These are phyloP conservation scores for Graphiopsis chlorocephala DNA, from an alignment of 2,329 filamentous ascomycete genomes.

Conservation along the genomic window DNA sequence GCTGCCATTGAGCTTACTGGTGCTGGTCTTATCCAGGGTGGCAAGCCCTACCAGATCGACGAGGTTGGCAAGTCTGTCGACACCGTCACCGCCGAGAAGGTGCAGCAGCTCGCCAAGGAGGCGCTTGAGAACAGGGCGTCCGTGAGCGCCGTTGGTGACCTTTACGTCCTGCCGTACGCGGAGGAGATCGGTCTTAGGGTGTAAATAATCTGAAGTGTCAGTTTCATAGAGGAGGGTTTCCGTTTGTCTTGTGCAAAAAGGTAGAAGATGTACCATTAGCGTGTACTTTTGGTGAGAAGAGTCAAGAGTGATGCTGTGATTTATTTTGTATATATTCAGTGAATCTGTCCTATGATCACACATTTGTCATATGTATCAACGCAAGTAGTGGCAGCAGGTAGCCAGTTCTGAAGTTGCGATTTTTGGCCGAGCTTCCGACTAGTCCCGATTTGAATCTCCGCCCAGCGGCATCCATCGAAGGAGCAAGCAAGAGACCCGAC, in stretches of 20 bases:
- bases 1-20: slow-evolving; percentile 80
- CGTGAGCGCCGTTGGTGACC: slow-evolving; percentile 85
- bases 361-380: not conserved
- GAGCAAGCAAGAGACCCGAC: slow-evolving; percentile 1
- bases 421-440: slow-evolving; percentile 5
- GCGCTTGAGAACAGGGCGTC: slow-evolving; percentile 85
- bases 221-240: slow-evolving; percentile 25
- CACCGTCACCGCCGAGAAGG: slow-evolving; percentile 74
- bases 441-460: slow-evolving; percentile 5
- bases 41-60: slow-evolving; percentile 79
- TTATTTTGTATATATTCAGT: slow-evolving; percentile 7
- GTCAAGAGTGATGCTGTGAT: slow-evolving; percentile 5
- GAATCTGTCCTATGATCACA: not conserved
- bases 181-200: slow-evolving; percentile 92
- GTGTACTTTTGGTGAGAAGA: slow-evolving; percentile 17
- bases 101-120: slow-evolving; percentile 88
- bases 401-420: not conserved
- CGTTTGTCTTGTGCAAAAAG: slow-evolving; percentile 28
- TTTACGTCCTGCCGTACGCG: slow-evolving; percentile 86
- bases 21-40: slow-evolving; percentile 74
- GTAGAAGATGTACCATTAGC: slow-evolving; percentile 35
- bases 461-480: slow-evolving; percentile 1
- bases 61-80: slow-evolving; percentile 76
- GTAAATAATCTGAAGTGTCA: slow-evolving; percentile 56
- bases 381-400: not conserved